Base-by-base conservation (phyloP, 192 early-diverging fungal genomes). In the Chytriomyces sp. region DNA sequence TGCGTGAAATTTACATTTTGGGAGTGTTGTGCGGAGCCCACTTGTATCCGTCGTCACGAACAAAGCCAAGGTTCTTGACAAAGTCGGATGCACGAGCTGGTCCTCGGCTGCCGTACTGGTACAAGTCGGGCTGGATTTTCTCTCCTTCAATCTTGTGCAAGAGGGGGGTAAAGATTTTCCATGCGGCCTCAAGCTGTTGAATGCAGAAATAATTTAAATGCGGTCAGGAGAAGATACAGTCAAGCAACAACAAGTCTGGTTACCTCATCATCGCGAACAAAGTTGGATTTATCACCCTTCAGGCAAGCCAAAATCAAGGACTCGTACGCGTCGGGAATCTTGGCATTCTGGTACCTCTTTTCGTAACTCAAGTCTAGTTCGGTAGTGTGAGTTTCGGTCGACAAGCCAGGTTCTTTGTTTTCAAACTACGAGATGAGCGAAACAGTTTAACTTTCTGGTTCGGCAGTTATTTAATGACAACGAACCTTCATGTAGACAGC, bases 311-410 rank as follows among this genome's bases (percentile, higher is more conserved):
- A 86, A 71, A 99, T 94, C 63, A 99, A 85, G n/a, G 94, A 90
- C 71, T 97, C 96, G 80, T 99, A 99, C 10, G 97, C 97, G 79
- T 99, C 97, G 43, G 97, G 97, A 81, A 99, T 99, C 83, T 91
- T 90, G 48, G 92, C 73, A 66, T 93, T 92, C 64, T 89, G 87
- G 87, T 96, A 99, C 46, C 97, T 92, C 79, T 90, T 89, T 64
- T 91, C 85, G 86, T 99, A 99, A 6, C 94, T 92, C 66, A 99
- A 85, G 80, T 99, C 96, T 18, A 99, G 89, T 81, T 99, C 97
- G 11, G 94, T 93, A 78, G 94, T 93, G 68, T 91, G 89, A 67
- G 93, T 89, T 64, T 92, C 87, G 82, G 89, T 89, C 9, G 93
- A 93, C 60, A 97, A 88, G 18, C 97, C 97, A 20, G 85, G 97